Conservation (phyloP, 2,329 filamentous ascomycete genomes). For the Cytospora piceicola region DNA sequence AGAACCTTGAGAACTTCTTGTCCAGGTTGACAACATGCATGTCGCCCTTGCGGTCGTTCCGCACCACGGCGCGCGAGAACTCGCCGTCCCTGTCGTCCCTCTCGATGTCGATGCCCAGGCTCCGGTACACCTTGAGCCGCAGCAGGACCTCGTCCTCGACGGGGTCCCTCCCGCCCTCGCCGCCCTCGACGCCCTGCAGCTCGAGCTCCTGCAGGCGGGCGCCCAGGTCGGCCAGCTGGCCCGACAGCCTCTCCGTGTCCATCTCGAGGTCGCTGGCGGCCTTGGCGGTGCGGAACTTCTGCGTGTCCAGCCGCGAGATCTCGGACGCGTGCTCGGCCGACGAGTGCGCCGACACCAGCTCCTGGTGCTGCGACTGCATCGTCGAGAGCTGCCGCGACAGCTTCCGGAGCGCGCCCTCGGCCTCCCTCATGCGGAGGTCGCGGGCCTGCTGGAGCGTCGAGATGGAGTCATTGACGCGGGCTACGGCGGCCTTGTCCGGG, state of each 20-base stretch:
- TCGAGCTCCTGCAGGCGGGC: slow-evolving; percentile 81
- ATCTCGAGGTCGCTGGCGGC: slow-evolving; percentile 86
- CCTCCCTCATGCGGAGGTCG: slow-evolving; percentile 73
- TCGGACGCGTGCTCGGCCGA: slow-evolving; percentile 78
- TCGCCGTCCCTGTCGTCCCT: slow-evolving; percentile 73
- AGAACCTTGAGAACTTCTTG: slow-evolving; percentile 86
- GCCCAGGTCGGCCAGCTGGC: slow-evolving; percentile 75
- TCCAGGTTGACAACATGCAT: slow-evolving; percentile 95
- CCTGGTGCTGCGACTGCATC: slow-evolving; percentile 74
- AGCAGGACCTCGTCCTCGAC: slow-evolving; percentile 70
- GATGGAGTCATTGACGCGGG: slow-evolving; percentile 83
- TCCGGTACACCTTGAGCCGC: slow-evolving; percentile 87
- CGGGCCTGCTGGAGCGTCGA: slow-evolving; percentile 83
- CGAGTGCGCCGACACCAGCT: slow-evolving; percentile 76
- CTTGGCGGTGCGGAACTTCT: slow-evolving; percentile 95
- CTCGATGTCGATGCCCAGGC: slow-evolving; percentile 87
- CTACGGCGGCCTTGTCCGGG: slow-evolving; percentile 82
- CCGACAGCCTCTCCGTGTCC: slow-evolving; percentile 88
- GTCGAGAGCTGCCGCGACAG: slow-evolving; percentile 77
- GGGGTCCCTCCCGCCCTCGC: slow-evolving; percentile 43
- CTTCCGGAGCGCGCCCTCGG: slow-evolving; percentile 68
- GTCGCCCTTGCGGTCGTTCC: slow-evolving; percentile 85
- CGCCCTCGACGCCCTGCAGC: slow-evolving; percentile 82
- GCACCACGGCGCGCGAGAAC: slow-evolving; percentile 82
- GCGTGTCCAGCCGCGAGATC: slow-evolving; percentile 85